These are phyloP conservation scores for Pseudogymnoascus sp. DNA, from an alignment of 2,329 filamentous ascomycete genomes.

Conservation along the genomic window DNA sequence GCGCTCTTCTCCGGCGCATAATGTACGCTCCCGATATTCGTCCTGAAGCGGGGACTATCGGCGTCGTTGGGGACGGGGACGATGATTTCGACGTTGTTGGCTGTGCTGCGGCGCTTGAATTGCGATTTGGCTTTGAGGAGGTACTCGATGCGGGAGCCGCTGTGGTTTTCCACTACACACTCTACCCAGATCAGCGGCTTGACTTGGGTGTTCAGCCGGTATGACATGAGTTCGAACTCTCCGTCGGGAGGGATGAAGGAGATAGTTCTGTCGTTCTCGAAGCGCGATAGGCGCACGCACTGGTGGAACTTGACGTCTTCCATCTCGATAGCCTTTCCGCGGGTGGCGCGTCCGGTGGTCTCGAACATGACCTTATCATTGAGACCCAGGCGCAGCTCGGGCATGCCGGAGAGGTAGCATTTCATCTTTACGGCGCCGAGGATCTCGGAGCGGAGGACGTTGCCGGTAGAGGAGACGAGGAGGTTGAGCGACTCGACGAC, in stretches of 20 bases:
- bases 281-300: conserved; percentile 87
- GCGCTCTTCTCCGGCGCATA: conserved; percentile 96
- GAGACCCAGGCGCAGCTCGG: conserved; percentile 82
- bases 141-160: conserved; percentile 91
- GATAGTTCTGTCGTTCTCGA: conserved; percentile 97
- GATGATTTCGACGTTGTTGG: conserved; percentile 97
- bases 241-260: conserved; percentile 98
- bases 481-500: conserved; percentile 96
- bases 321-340: conserved; percentile 98
- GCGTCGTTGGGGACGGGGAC: conserved; percentile 97
- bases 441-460: conserved; percentile 92
- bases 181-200: conserved; percentile 99
- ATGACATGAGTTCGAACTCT: conserved; percentile 99
- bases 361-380: conserved; percentile 99
- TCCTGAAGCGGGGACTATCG: conserved; percentile 90
- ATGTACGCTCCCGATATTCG: conserved; percentile 94
- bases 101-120: conserved; percentile 94
- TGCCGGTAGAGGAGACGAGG: conserved; percentile 86
- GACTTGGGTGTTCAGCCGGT: conserved; percentile 95
- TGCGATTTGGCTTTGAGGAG: conserved; percentile 98
- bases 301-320: conserved; percentile 99
- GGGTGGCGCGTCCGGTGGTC: conserved; percentile 84
- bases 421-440: conserved; percentile 99
- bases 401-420: conserved; percentile 97
- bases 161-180: conserved; percentile 93